These are phyloP conservation scores for Mycena amicta DNA, from an alignment of 768 basidiomycete species.

Conservation along the genomic window DNA sequence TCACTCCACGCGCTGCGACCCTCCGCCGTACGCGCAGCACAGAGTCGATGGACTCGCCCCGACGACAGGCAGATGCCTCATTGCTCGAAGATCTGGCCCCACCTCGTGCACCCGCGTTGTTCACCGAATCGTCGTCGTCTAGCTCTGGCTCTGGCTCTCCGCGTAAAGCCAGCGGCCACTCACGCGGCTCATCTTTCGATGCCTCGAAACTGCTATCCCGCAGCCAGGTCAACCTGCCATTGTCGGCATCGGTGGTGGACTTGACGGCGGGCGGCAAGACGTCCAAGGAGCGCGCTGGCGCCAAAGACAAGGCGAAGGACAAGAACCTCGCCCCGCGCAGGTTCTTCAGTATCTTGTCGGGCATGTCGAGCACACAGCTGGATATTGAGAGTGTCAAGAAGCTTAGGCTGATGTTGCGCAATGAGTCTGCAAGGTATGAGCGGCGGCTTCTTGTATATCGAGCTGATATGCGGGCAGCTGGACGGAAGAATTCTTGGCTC, in stretches of 20 bases:
- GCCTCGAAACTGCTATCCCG: conserved; percentile 52
- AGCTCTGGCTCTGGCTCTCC: conserved; percentile 40
- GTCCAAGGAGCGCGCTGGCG: conserved; percentile 13
- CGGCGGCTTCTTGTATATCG: neutral
- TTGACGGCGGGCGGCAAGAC: conserved; percentile 41
- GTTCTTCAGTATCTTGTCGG: conserved; percentile 67
- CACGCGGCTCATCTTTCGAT: conserved; percentile 66
- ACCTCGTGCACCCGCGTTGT: conserved; percentile 38
- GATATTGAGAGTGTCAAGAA: conserved; percentile 90
- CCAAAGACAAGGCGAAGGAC: conserved; percentile 52
- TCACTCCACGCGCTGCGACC: conserved; percentile 49
- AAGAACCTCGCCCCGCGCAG: conserved; percentile 65
- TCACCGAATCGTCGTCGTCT: conserved; percentile 42
- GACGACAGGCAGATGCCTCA: conserved; percentile 38
- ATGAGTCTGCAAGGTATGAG: conserved; percentile 83
- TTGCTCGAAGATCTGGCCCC: conserved; percentile 42
- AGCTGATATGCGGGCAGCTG: conserved; percentile 52
- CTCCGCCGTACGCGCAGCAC: conserved; percentile 74
- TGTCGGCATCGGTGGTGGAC: conserved; percentile 47
- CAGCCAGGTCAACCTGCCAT: conserved; percentile 49
- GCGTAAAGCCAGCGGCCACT: conserved; percentile 48
- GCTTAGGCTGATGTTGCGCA: conserved; percentile 80
- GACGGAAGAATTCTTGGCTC: conserved; percentile 82
- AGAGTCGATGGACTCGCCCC: conserved; percentile 66
- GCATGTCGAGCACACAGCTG: conserved; percentile 71